Evolutionary conservation across 352 stramenopile genomes (phyloP).

Genomic region (Pythium apleroticum): DNA sequence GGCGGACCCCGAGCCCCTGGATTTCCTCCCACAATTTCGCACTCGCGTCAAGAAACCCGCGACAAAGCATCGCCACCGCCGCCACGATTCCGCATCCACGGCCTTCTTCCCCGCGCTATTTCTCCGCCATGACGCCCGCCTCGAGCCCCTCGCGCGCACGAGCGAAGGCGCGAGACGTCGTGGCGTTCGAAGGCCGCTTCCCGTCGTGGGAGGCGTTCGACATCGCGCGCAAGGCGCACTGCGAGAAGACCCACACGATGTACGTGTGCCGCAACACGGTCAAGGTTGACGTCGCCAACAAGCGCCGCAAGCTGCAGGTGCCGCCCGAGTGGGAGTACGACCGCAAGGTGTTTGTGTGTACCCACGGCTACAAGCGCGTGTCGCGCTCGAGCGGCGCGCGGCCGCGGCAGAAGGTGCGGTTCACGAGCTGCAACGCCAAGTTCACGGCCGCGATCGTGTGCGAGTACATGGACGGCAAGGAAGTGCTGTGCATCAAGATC

Average conservation of each 20-base stretch:
- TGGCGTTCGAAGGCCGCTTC: conserved; percentile 68
- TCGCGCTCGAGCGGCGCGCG: conserved; percentile 64
- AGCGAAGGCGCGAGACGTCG: conserved; percentile 48
- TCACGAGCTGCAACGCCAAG: conserved; percentile 61
- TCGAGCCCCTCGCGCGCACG: conserved; percentile 2
- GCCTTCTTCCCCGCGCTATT: neutral
- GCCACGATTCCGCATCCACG: neutral
- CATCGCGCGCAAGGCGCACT: conserved; percentile 57
- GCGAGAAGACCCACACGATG: conserved; percentile 78
- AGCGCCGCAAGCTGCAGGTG: conserved; percentile 67
- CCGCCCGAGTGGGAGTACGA: conserved; percentile 65
- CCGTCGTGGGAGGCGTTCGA: conserved; percentile 80
- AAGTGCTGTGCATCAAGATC: conserved; percentile 68
- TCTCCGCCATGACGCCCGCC: conserved; percentile 5
- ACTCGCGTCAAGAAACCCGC: conserved; percentile 1
- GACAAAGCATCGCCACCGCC: neutral
- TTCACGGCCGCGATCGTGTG: conserved; percentile 66
- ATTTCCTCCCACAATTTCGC: neutral
- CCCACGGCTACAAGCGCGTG: conserved; percentile 66
- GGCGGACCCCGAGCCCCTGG: too few relatives aligned
- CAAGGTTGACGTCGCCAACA: conserved; percentile 72
- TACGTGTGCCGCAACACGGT: conserved; percentile 82
- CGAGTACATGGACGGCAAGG: conserved; percentile 47
- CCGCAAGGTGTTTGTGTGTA: conserved; percentile 78
- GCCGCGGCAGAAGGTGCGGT: conserved; percentile 65